Conservation (phyloP, 495 filamentous ascomycete species). For the Aspergillus olivimuriae region DNA sequence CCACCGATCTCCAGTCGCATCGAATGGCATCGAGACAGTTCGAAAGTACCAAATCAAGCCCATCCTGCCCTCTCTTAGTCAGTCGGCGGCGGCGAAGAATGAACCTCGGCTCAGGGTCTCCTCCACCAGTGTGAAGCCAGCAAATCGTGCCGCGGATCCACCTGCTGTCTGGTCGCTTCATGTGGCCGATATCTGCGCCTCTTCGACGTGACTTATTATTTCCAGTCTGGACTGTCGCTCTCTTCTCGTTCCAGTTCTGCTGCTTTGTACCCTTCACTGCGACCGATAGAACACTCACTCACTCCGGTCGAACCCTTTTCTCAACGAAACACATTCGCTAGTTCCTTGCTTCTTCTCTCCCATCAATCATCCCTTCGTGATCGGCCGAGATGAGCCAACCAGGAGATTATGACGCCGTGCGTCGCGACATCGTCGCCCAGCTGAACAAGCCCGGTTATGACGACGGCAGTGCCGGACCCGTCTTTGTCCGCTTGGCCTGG, state of each 20-base stretch:
- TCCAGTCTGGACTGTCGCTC: not conserved
- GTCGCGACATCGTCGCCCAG: conserved; percentile 46
- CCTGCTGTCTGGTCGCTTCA: conserved; percentile 20
- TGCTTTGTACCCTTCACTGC: too few relatives aligned
- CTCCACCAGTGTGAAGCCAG: conserved; percentile 9
- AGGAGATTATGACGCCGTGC: conserved; percentile 47
- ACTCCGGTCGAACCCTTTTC: too few relatives aligned
- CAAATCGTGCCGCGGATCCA: conserved; percentile 34
- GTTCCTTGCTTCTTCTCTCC: too few relatives aligned
- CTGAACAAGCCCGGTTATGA: conserved; percentile 56
- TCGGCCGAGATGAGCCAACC: conserved; percentile 37
- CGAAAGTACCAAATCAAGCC: too few relatives aligned
- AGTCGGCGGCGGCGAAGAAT: conserved; percentile 4
- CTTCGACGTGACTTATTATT: not conserved
- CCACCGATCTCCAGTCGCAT: too few relatives aligned
- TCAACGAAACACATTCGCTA: too few relatives aligned
- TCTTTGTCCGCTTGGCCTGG: conserved; percentile 59
- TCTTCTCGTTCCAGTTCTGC: too few relatives aligned
- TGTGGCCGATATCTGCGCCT: conserved; percentile 17
- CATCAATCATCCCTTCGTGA: conserved; percentile 8
- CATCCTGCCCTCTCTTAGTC: too few relatives aligned
- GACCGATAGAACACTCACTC: too few relatives aligned
- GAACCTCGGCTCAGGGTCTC: conserved; percentile 31
- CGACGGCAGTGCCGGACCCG: conserved; percentile 55
- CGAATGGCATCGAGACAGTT: too few relatives aligned